These are phyloP conservation scores for Leishmania amazonensis DNA, from an alignment of 208 protist species.

Conservation along the genomic window DNA sequence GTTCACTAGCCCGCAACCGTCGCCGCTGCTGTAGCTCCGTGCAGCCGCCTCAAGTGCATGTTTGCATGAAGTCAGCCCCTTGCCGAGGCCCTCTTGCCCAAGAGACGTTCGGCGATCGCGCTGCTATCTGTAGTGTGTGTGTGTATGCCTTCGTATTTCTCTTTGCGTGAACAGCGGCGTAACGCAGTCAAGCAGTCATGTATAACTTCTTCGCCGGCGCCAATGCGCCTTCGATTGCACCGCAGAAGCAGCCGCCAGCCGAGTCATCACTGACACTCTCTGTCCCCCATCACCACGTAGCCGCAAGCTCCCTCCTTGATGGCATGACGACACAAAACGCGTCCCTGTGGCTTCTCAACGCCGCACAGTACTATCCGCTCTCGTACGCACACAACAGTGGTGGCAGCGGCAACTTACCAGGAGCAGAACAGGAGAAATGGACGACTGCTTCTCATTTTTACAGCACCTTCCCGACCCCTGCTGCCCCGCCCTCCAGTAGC, in stretches of 20 bases:
- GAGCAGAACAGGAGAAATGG: background rate
- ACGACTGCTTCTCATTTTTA: background rate
- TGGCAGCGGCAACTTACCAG: background rate
- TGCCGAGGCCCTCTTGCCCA: too few relatives aligned
- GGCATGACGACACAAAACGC: background rate
- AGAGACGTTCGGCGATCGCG: background rate
- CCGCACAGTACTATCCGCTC: background rate
- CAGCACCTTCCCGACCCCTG: background rate
- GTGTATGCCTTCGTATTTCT: background rate
- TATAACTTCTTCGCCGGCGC: background rate
- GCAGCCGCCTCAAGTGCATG: too few relatives aligned
- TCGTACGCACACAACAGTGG: background rate
- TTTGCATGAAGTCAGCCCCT: too few relatives aligned
- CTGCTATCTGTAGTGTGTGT: background rate
- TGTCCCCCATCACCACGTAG: background rate
- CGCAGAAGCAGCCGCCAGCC: slow-evolving; percentile 2
- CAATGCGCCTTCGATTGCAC: background rate
- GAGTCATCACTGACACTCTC: background rate
- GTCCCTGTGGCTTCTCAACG: background rate
- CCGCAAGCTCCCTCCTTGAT: background rate
- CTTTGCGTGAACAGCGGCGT: background rate
- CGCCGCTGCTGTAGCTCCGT: too few relatives aligned
- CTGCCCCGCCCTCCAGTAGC: background rate
- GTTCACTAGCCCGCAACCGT: too few relatives aligned
- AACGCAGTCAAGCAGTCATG: background rate